A percentile compares a stretch with the other conserved stretches of the same genome.
Conservation (phyloP, 202 grass and related monocot genomes). For the Digitaria exilis region DNA sequence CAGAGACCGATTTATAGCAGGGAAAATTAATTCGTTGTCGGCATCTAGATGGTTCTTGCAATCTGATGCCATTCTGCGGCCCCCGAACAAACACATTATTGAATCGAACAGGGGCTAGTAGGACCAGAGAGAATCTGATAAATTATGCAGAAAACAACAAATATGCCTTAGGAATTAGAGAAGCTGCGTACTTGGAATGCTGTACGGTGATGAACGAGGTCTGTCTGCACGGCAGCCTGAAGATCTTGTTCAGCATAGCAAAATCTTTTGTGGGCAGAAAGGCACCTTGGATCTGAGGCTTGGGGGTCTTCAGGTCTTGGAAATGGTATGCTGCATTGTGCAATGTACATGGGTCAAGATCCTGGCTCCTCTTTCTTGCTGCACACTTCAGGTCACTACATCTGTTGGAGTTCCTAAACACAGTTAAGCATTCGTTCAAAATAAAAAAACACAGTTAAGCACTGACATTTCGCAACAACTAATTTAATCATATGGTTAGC, state of each 20-base stretch:
- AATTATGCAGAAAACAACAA: conserved; percentile 48
- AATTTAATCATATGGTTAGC: background rate
- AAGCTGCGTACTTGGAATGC: background rate
- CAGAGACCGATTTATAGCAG: background rate
- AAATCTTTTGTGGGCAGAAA: conserved; percentile 15
- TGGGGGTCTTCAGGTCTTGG: conserved; percentile 17
- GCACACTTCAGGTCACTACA: background rate
- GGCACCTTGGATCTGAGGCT: conserved; percentile 30
- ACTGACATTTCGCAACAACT: background rate
- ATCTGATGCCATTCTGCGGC: background rate
- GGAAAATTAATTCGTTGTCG: conserved; percentile 22
- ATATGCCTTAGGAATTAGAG: background rate
- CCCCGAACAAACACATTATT: conserved; percentile 40
- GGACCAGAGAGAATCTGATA: conserved; percentile 40
- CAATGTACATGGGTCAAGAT: background rate
- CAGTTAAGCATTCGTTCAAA: background rate
- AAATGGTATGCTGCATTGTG: background rate
- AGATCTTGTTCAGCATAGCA: conserved; percentile 26
- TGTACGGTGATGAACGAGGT: background rate
- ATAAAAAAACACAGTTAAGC: background rate
- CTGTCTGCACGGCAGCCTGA: background rate
- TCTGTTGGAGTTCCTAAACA: background rate
- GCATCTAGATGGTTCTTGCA: conserved; percentile 38
- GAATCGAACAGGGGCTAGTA: conserved; percentile 36
- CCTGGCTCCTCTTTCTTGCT: background rate